A percentile compares a stretch with the other conserved stretches of the same genome.
These are phyloP conservation scores for Aaosphaeria arxii DNA, from an alignment of 2,329 filamentous ascomycete species.

Conservation along the genomic window DNA sequence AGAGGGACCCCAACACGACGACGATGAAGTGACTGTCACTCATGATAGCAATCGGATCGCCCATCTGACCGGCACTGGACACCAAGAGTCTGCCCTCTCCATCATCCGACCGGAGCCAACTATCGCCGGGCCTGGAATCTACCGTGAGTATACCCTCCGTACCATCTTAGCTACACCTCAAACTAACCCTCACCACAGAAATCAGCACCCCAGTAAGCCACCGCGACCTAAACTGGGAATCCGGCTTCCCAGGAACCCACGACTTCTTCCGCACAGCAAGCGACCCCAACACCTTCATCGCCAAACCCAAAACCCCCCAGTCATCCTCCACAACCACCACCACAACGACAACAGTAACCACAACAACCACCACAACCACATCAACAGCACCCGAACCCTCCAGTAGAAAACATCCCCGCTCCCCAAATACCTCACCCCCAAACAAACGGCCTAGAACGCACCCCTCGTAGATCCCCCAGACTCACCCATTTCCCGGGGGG, in stretches of 20 bases:
- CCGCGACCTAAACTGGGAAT: conserved; percentile 1
- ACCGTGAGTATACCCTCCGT: background rate
- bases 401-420: no score
- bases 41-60: background rate
- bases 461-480: no score
- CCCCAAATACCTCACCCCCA: no score
- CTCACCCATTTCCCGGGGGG: no score
- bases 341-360: no score
- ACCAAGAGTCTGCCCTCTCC: background rate
- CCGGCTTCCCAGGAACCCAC: conserved; percentile 4
- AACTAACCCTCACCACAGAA: background rate
- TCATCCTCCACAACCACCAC: no score
- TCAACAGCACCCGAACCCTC: no score
- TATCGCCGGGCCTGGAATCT: background rate
- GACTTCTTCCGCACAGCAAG: conserved; percentile 3
- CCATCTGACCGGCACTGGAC: background rate
- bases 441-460: no score
- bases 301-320: background rate
- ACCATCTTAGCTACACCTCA: background rate
- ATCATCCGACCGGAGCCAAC: background rate
- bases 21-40: background rate
- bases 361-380: no score
- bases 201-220: conserved; percentile 1
- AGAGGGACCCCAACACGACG: no score
- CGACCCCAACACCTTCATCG: conserved; percentile 1